These are phyloP conservation scores for Petrea volubilis DNA, from an alignment of 257 asterid species.

Conservation along the genomic window DNA sequence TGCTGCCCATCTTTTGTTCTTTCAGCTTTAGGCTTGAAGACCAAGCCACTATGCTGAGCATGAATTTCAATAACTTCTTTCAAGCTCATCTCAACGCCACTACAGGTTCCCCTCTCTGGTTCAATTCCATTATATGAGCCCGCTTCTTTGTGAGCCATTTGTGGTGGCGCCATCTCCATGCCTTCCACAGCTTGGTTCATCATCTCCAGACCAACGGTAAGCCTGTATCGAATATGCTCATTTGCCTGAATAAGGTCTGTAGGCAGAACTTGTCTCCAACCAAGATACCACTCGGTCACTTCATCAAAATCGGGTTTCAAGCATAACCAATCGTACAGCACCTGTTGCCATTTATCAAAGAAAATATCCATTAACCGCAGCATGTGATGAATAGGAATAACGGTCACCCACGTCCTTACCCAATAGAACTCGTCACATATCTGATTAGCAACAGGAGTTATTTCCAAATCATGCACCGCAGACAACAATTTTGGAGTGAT, in stretches of 20 bases:
- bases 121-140: neutral
- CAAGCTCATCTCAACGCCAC: constrained; percentile 25
- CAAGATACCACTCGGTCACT: constrained; percentile 50
- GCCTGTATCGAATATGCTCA: constrained; percentile 31
- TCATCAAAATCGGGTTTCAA: constrained; percentile 52
- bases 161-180: constrained; percentile 32
- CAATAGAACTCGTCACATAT: constrained; percentile 47
- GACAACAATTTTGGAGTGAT: constrained; percentile 49
- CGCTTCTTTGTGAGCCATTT: neutral
- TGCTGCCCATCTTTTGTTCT: constrained; percentile 61
- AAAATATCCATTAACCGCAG: constrained; percentile 45
- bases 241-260: neutral
- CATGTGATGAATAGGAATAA: constrained; percentile 33
- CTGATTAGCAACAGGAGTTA: constrained; percentile 44
- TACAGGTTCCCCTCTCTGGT: neutral
- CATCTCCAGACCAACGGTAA: constrained; percentile 44
- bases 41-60: constrained; percentile 32
- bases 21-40: constrained; percentile 45
- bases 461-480: constrained; percentile 54
- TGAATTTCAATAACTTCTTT: constrained; percentile 34
- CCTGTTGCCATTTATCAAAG: constrained; percentile 36
- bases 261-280: constrained; percentile 59
- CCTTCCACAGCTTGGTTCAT: constrained; percentile 63
- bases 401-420: constrained; percentile 47
- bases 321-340: constrained; percentile 59